Evolutionary conservation across 2,329 filamentous ascomycete species (phyloP), one percentile per base, ranked within the genome.

Genomic region (Ophiocordyceps polyrhachis-furcata): DNA sequence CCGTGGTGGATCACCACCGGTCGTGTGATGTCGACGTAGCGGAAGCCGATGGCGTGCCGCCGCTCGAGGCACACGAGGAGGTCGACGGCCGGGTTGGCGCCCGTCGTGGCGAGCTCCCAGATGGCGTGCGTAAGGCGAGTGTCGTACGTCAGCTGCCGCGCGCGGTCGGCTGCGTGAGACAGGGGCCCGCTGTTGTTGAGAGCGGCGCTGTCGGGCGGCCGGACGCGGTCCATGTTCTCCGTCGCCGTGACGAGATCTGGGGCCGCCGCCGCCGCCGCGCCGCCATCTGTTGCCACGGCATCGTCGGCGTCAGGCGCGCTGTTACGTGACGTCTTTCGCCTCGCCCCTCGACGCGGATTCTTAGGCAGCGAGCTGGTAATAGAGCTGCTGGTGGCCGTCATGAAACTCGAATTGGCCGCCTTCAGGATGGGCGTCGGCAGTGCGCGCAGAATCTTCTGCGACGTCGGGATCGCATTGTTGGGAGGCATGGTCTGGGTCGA

Each of bases 1-100:
- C 91, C 91, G 58, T 98, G 91, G 56, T 95, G 89, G 51, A 98
- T 94, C 21, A 95, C 81, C 0, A 96, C 83, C 0, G 85, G 76
- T 9, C 87, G 76, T 6, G 83, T 93, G 51, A 98, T 94, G 58
- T 98, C 91, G 17, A 94, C 89, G 57, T 98, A 98, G 43, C 88
- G 79, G 65, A 98, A 98, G 0, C 91, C 91, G 53, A 98, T 94
- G 0, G 83, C 79, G 54, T 93, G 86, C 25, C 84, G 76, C 20
- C 91, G 78, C 61, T 98, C 91, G 2, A 98, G 70, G 57, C 91
- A 98, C 6, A 95, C 83, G 1, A 98, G 69, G 17, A 98, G 66
- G 60, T 98, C 91, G 0, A 93, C 85, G 1, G 91, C 89, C 0
- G 91, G 91, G 57, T 98, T 96, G 2, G 88, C 87, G 43, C 88